Evolutionary conservation across 371 early-diverging fungal genomes (phyloP), one percentile per base, ranked within the genome.

Genomic region (Mortierella sp.): DNA sequence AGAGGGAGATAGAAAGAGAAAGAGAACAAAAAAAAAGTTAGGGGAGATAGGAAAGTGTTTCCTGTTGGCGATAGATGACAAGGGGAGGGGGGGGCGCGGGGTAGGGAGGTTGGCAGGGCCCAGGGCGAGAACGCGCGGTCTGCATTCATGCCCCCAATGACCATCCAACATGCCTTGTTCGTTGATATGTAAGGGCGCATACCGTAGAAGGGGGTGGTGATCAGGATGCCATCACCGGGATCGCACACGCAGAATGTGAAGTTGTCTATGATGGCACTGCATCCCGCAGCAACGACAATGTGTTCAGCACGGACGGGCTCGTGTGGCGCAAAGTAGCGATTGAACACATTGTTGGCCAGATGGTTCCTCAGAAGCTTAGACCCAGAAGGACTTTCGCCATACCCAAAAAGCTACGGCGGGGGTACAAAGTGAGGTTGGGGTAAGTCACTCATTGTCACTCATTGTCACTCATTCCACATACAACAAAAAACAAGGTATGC

Each of bases 151-250:
- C n/a, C n/a, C n/a, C n/a, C n/a, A n/a, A n/a, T n/a, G n/a, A n/a
- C n/a, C n/a, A n/a, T n/a, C n/a, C n/a, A n/a, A n/a, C n/a, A n/a
- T 16, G 6, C 9, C 4, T 47, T 28, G 21, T 39, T 22, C 2
- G 19, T 51, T 43, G 28, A n/a, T n/a, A n/a, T n/a, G 34, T 34
- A 34, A 10, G 34, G 34, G 34, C 34, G 17, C 16, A 28, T 61
- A 74, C 76, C 90, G 64, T 94, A 94, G 71, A 83, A 91, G 0
- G 95, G 95, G 6, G 87, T 77, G 10, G 85, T 86, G 19, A 93
- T 85, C 57, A 95, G 60, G 25, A 93, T 72, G 24, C 84, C 89
- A 51, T 94, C 95, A 25, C 91, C 92, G 4, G 85, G 85, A 56
- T 95, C 86, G 27, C 88, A 85, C 1, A 90, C 76, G 9, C 80